Evolutionary conservation across 768 basidiomycete species (phyloP), one percentile per base, ranked within the genome.

Genomic region (Fomitopsis pulvina): DNA sequence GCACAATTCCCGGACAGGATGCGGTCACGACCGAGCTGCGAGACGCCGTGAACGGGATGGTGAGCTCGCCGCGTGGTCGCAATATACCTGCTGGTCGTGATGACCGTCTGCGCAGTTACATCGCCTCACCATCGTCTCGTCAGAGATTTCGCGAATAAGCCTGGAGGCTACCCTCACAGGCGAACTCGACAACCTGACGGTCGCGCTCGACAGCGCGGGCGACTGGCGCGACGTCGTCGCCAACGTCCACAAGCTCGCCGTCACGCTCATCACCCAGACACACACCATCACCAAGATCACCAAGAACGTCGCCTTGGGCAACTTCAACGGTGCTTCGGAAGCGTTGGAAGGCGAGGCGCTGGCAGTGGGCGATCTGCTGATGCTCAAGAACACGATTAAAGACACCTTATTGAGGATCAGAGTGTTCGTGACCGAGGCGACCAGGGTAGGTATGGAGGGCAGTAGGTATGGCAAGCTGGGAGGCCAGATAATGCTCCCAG

Each of bases 401-500:
- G 74, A 71, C 56, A 79, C 78, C 72, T 71, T 71, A 41, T 65
- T 71, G 20, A 66, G 71, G 49, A 66, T 94, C 55, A 83, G 86
- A 57, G 87, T 86, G 4, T 94, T 94, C 62, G 88, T 90, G 11
- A 80, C 79, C 2, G 91, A 93, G 73, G 68, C 87, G 25, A 87
- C 83, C 4, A 75, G 87, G 54, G 86, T 95, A 41, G 90, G 91
- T 1, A 67, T 89, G 63, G 91, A 93, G 59, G 91, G 93, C 60
- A 92, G 92, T 21, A 92, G 91, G 3, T 85, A 92, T 58, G 92
- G 88, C 61, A 90, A 90, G 39, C 71, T 94, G 57, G 92, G 93
- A 52, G 92, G 92, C 47, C 91, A 94, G 62, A 93, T 92, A 9
- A 80, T 77, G 28, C 92, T 95, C 29, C n/a, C n/a, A n/a, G n/a